Conservation (phyloP, 192 early-diverging fungal species). For the Umbelopsis vinacea region DNA sequence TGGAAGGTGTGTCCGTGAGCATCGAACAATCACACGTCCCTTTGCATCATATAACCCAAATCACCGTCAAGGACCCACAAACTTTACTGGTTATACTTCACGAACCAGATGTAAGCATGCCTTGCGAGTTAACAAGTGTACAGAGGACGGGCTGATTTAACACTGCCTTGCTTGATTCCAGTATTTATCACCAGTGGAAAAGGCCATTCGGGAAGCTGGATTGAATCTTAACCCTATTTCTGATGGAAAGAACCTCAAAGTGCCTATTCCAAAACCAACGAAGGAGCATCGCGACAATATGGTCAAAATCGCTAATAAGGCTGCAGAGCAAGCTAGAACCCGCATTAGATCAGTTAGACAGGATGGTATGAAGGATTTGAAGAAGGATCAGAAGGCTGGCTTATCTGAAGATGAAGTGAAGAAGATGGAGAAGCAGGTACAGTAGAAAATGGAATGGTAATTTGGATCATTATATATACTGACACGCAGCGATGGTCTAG, state of each 20-base stretch:
- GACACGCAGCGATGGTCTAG: background rate
- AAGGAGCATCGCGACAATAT: conserved; percentile 78
- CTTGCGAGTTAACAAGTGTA: background rate
- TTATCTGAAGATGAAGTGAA: conserved; percentile 61
- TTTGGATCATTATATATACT: background rate
- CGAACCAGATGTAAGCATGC: conserved; percentile 65
- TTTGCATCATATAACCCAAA: conserved; percentile 71
- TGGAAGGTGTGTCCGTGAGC: conserved; percentile 70
- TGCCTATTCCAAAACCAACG: conserved; percentile 82
- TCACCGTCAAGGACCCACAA: conserved; percentile 84
- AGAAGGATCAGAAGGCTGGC: conserved; percentile 59
- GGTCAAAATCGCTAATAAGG: conserved; percentile 60
- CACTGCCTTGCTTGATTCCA: background rate
- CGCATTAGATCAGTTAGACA: conserved; percentile 71
- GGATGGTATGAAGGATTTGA: conserved; percentile 76
- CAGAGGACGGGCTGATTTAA: background rate
- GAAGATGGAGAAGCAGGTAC: conserved; percentile 62
- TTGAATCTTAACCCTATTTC: conserved; percentile 81
- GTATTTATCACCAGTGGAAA: conserved; percentile 62
- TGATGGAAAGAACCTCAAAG: conserved; percentile 69
- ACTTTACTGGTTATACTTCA: conserved; percentile 79
- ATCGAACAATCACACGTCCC: conserved; percentile 57
- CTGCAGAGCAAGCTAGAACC: conserved; percentile 70
- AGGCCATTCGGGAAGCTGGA: conserved; percentile 75
- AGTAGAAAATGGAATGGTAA: background rate